Evolutionary conservation across 495 filamentous ascomycete species (phyloP), one percentile per base, ranked within the genome.

Genomic region (Penicillium psychrofluorescens): DNA sequence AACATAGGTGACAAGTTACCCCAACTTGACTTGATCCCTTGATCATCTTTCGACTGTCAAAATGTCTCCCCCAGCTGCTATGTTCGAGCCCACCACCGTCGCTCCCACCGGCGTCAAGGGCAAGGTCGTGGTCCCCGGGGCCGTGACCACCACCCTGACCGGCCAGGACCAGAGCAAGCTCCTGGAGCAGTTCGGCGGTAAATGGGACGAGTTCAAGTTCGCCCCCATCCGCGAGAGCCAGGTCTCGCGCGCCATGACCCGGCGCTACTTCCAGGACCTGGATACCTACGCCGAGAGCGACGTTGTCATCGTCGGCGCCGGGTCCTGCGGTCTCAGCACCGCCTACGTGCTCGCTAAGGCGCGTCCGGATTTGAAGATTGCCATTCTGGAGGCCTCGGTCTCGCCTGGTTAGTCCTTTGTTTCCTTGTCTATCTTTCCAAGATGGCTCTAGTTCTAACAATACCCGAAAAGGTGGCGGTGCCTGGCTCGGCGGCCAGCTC

Each of bases 401-500:
- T 81, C 86, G 33, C 89, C 89, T 46, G 85, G 68, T 74, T 49
- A 44, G 55, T 61, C 36, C 35, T 1, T 1, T 11, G 12, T 6
- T 32, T 27, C 27, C 34, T 8, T 31, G 35, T 27, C 29, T 9
- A 22, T 29, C 35, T 13, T 31, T 12, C 22, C 22, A 22, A 22
- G 22, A 22, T 22, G 3, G 22, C 22, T 22, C 22, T 3, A 22
- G 22, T 22, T 22, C 22, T 22, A 22, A 22, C 22, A 22, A 3
- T 2, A 22, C 5, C 5, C 1, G 30, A 4, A 28, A 7, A 72
- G 75, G 88, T 48, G 89, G 88, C 56, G 89, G 89, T 58, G 88
- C 88, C 44, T 95, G 89, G 89, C 79, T 95, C 30, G 88, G 89
- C 52, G 89, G 89, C 37, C 89, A 95, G 67, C 82, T 94, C 36